A percentile compares a stretch with the other conserved stretches of the same genome.
phyloP scores from a whole-genome alignment of 441 rosid genomes.

The Raphanus hybrid region DNA sequence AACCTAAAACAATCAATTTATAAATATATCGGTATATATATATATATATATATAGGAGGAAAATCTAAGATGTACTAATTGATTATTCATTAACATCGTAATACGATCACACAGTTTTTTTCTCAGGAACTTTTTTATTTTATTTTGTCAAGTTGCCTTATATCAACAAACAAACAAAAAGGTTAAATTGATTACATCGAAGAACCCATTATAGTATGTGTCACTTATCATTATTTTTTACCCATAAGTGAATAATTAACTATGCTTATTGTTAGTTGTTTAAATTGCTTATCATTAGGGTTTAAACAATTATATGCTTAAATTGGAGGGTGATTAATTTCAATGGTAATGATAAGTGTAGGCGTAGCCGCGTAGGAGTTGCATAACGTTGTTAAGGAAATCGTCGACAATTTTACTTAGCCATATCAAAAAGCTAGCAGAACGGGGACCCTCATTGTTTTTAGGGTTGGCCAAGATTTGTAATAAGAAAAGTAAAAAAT shows the following conservation, averaged over 20 bases:
- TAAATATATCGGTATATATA: not conserved
- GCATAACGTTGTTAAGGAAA: constrained; percentile 43
- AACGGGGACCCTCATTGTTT: constrained; percentile 33
- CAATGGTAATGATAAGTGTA: constrained; percentile 42
- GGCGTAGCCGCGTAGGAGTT: constrained; percentile 36
- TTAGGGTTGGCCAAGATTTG: constrained; percentile 29
- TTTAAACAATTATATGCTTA: not conserved
- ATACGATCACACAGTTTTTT: not conserved
- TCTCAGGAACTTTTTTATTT: not conserved
- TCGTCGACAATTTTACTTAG: constrained; percentile 47
- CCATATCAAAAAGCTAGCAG: constrained; percentile 46
- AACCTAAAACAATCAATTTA: not conserved
- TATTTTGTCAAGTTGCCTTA: not conserved
- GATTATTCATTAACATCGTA: constrained; percentile 2
- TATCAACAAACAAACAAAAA: not conserved
- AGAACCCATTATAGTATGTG: constrained; percentile 16
- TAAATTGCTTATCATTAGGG: not conserved
- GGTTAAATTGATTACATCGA: not conserved
- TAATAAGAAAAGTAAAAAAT: constrained; percentile 8
- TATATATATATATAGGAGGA: not conserved
- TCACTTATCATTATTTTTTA: too few species aligned
- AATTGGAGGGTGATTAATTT: constrained; percentile 21
- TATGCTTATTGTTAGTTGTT: not conserved
- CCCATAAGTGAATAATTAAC: too few species aligned
- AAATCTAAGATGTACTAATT: not conserved